A percentile compares a stretch with the other conserved stretches of the same genome.
phyloP scores from a whole-genome alignment of 1,284 basidiomycete species.

The Ceratobasidium sp. region DNA sequence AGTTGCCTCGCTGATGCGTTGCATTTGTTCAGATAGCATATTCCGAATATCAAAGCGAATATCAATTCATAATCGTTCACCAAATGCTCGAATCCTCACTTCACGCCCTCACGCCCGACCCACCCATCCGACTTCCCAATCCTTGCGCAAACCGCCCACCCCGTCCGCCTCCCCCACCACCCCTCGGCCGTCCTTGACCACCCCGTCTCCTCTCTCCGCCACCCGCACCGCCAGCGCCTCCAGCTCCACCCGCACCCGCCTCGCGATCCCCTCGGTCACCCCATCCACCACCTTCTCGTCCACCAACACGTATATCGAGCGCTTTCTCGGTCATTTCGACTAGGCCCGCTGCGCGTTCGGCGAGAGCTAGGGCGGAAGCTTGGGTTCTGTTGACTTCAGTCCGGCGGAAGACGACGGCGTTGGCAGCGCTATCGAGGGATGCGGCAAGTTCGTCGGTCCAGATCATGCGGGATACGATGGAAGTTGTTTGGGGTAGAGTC shows the following conservation, averaged over 20 bases:
- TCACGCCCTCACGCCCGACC: conserved; percentile 18
- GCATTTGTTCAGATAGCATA: too few relatives aligned
- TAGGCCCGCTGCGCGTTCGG: conserved; percentile 87
- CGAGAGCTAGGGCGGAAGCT: conserved; percentile 85
- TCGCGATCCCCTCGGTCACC: conserved; percentile 58
- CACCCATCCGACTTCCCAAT: conserved; percentile 76
- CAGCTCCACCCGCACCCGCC: conserved; percentile 52
- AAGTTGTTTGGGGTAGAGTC: conserved; percentile 81
- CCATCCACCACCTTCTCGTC: conserved; percentile 65
- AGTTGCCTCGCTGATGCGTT: too few relatives aligned
- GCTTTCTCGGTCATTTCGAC: conserved; percentile 97
- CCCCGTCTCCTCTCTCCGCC: conserved; percentile 70
- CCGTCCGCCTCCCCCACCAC: conserved; percentile 60
- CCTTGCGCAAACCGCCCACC: conserved; percentile 82
- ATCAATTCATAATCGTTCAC: background rate
- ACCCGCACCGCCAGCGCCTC: conserved; percentile 50
- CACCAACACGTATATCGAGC: conserved; percentile 89
- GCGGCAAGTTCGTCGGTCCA: conserved; percentile 97
- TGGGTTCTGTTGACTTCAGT: conserved; percentile 91
- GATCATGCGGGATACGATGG: conserved; percentile 98
- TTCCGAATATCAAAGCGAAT: too few relatives aligned
- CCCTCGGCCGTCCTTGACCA: conserved; percentile 77
- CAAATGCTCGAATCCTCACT: background rate
- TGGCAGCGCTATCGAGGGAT: conserved; percentile 88
- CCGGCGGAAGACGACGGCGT: conserved; percentile 86